phyloP scores from a whole-genome alignment of 1,284 basidiomycete species.

The Cystobasidium sp. region DNA sequence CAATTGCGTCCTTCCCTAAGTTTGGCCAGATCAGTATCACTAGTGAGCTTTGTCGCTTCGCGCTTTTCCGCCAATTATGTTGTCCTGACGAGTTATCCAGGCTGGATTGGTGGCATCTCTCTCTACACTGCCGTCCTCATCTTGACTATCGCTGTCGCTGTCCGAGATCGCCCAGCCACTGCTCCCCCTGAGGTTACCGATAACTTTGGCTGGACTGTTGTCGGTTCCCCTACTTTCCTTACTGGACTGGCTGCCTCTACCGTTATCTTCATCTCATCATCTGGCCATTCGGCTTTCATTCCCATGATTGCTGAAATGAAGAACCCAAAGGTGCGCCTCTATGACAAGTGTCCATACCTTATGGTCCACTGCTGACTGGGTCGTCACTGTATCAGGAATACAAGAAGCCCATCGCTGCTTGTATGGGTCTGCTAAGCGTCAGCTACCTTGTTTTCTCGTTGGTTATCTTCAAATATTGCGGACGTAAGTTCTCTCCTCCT shows the following conservation, averaged over 20 bases:
- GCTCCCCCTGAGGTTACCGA: conserved; percentile 57
- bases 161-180: conserved; percentile 60
- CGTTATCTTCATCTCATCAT: conserved; percentile 44
- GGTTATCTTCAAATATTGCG: conserved; percentile 38
- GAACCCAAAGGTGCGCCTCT: conserved; percentile 48
- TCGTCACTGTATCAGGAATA: conserved; percentile 50
- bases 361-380: conserved; percentile 47
- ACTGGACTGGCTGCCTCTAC: conserved; percentile 15
- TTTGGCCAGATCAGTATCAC: conserved; percentile 57
- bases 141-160: conserved; percentile 62
- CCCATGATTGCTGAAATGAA: conserved; percentile 58
- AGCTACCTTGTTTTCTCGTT: conserved; percentile 21
- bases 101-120: conserved; percentile 25
- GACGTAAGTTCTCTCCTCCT: conserved; percentile 19
- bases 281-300: conserved; percentile 52
- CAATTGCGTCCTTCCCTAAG: conserved; percentile 53
- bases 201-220: conserved; percentile 50
- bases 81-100: background rate
- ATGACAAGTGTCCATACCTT: conserved; percentile 47
- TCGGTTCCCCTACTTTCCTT: conserved; percentile 39
- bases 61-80: too few relatives aligned
- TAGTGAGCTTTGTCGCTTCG: conserved; percentile 16
- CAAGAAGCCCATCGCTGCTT: conserved; percentile 48
- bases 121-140: conserved; percentile 54
- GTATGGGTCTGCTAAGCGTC: conserved; percentile 39